These are phyloP conservation scores for Wickerhamomyces sp. DNA, from an alignment of 1,139 yeast genomes.

Conservation along the genomic window DNA sequence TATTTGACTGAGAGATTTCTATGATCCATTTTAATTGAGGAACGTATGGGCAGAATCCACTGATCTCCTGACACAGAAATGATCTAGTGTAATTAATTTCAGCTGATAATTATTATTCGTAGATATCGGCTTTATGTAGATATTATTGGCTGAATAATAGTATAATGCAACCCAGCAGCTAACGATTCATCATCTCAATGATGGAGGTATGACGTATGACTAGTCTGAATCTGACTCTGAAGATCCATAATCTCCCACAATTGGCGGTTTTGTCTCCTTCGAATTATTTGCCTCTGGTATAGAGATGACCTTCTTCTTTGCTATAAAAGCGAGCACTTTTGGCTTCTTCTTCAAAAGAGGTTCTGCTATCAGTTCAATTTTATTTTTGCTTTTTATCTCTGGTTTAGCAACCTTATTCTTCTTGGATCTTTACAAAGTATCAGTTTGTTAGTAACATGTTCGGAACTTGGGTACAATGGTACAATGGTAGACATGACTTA, in stretches of 20 bases:
- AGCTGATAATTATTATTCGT: too few relatives aligned
- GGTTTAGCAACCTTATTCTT: not conserved
- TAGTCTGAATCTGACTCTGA: constrained; percentile 14
- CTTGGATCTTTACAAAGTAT: constrained; percentile 1
- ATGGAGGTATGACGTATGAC: not conserved
- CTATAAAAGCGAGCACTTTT: not conserved
- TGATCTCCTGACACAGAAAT: too few relatives aligned
- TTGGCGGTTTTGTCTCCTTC: not conserved
- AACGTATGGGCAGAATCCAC: too few relatives aligned
- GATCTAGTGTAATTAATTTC: too few relatives aligned
- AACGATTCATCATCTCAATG: too few relatives aligned
- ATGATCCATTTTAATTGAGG: too few relatives aligned
- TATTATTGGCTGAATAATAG: too few relatives aligned
- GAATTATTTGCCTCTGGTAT: not conserved
- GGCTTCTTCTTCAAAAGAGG: not conserved
- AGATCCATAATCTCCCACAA: constrained; percentile 6
- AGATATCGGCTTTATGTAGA: too few relatives aligned
- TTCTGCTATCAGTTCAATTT: not conserved
- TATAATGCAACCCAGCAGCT: too few relatives aligned
- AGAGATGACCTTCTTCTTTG: not conserved
- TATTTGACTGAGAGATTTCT: too few relatives aligned
- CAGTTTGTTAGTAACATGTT: not conserved
- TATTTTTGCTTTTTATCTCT: not conserved
- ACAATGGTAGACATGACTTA: too few relatives aligned
- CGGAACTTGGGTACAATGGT: not conserved